Evolutionary conservation across 2,329 filamentous ascomycete genomes (phyloP), one percentile per base, ranked within the genome.

Genomic region (Verruconis gallopava): DNA sequence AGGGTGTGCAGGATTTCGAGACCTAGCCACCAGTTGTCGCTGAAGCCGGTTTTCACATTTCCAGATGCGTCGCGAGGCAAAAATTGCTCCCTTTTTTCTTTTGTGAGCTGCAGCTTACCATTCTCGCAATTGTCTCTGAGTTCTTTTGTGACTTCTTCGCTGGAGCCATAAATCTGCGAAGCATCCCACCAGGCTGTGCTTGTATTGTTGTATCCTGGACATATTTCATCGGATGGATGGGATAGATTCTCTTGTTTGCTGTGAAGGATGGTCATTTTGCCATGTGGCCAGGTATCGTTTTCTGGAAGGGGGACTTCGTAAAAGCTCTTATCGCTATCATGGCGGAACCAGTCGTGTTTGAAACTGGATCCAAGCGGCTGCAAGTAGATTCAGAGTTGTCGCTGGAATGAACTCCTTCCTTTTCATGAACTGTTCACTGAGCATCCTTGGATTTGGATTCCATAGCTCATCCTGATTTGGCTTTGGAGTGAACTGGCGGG

Each of bases 351-450:
- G 44, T 65, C 63, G 42, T 68, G 65, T 60, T 43, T 67, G 63
- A 40, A 68, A 68, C 47, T 69, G 66, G n/a, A 68, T 67, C 64
- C 65, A 69, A 1, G 65, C 65, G 12, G 65, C 65, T 2, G 65
- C 65, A 4, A 69, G 51, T 30, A 69, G 46, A 43, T 69, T 69
- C 44, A 68, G 43, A 1, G 55, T 64, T 0, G 63, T 67, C 1
- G 65, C 66, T 3, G 64, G 64, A 18, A 62, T 64, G 47, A 68
- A 68, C 3, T 51, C 53, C n/a, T 62, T 56, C 5, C 65, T 54
- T 15, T 56, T 56, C 55, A 69, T 55, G 42, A 69, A 57, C 32
- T 50, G 51, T 35, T 66, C 54, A 42, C 63, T 67, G 36, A 69
- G 53, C 12, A 64, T 43, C 25, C 65, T 53, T 2, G 66, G 66